Evolutionary conservation across 2,329 filamentous ascomycete genomes (phyloP), one percentile per base, ranked within the genome.

Genomic region (Cytospora piceicola): DNA sequence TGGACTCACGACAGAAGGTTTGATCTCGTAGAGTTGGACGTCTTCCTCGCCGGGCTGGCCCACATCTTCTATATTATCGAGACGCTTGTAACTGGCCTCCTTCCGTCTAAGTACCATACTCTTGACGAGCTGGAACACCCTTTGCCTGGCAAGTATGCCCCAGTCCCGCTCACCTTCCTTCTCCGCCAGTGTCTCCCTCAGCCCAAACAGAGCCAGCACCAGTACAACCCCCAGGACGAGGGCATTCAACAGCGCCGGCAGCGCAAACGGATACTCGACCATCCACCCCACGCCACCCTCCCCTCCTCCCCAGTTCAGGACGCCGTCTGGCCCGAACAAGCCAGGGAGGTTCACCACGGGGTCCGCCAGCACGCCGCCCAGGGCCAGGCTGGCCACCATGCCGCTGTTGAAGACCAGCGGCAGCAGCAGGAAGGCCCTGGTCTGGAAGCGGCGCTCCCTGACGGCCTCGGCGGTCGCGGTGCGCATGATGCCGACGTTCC

Each of bases 401-500:
- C 78, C 76, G 4, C 71, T 68, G 70, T 91, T 91, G 76, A 91
- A 89, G 58, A 88, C 90, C 83, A 93, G 89, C 3, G 80, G 80
- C 63, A 82, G 69, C 30, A 82, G 72, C 24, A 80, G 70, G 56
- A 49, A 49, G n/a, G 46, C 46, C 46, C 24, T 49, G 20, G 46
- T 49, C 46, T 79, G 80, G 67, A 75, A 90, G 80, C 85, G 89
- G 76, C 90, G 90, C 76, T 91, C 89, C 58, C 83, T 81, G 46
- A 92, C 86, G 39, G 90, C 89, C 75, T 93, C 90, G 2, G 85
- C 84, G 55, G 92, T 89, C 84, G 92, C 89, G 7, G 89, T 91
- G 67, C 89, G 80, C 87, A 92, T 89, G 3, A 92, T 88, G 0
- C 89, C 89, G 2, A 91, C 84, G 72, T 92, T 93, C 2, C 89